Evolutionary conservation across 495 filamentous ascomycete species (phyloP).

Genomic region (Hypomontagnella submonticulosa): DNA sequence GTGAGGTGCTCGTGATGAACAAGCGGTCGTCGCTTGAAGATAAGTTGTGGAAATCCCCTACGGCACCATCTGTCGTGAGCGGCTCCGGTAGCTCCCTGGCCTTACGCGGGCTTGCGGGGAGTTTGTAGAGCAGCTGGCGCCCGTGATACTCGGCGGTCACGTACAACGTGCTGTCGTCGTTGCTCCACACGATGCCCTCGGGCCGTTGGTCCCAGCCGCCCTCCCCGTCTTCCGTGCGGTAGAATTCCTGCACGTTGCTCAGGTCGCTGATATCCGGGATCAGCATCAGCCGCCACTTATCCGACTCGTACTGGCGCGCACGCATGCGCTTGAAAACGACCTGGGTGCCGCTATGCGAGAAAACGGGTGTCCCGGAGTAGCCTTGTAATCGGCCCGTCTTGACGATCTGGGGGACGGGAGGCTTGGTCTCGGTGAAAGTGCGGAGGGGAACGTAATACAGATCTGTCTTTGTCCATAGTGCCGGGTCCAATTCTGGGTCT

Average conservation of each 20-base stretch:
- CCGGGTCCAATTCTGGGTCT: slow-evolving; percentile 80
- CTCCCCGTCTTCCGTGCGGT: slow-evolving; percentile 68
- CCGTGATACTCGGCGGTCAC: slow-evolving; percentile 75
- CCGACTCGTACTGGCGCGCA: slow-evolving; percentile 86
- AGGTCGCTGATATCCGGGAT: slow-evolving; percentile 67
- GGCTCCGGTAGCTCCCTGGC: slow-evolving; percentile 66
- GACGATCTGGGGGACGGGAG: slow-evolving; percentile 57
- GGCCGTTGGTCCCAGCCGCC: slow-evolving; percentile 77
- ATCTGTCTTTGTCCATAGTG: slow-evolving; percentile 83
- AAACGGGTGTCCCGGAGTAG: slow-evolving; percentile 77
- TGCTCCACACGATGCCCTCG: slow-evolving; percentile 70
- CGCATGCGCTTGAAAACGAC: slow-evolving; percentile 86
- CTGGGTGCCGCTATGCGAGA: slow-evolving; percentile 76
- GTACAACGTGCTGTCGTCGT: slow-evolving; percentile 71
- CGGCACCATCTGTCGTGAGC: slow-evolving; percentile 69
- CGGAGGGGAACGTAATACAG: slow-evolving; percentile 77
- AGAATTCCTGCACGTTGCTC: slow-evolving; percentile 71
- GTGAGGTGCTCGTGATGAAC: slow-evolving; percentile 71
- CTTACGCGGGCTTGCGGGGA: slow-evolving; percentile 63
- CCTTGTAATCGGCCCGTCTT: slow-evolving; percentile 68
- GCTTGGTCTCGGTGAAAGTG: slow-evolving; percentile 63
- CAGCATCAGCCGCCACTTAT: slow-evolving; percentile 83
- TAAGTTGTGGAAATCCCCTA: slow-evolving; percentile 67
- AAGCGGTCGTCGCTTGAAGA: slow-evolving; percentile 61
- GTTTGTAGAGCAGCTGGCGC: slow-evolving; percentile 70